These are phyloP conservation scores for Alternaria triticina DNA, from an alignment of 2,329 filamentous ascomycete species.

Conservation along the genomic window DNA sequence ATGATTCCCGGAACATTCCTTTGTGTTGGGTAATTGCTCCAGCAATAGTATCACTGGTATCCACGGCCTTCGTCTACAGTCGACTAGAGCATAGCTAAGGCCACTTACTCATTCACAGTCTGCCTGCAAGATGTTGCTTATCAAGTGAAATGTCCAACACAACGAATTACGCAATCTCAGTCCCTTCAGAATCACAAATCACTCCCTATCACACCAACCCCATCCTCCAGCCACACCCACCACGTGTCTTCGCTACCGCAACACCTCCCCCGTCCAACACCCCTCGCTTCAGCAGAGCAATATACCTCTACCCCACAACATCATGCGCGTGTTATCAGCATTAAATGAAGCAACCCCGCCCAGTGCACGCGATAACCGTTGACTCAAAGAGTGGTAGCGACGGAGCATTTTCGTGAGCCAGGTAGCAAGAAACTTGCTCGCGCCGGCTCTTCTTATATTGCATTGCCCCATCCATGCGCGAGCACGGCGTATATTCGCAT, in stretches of 20 bases:
- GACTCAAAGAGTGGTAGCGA: not conserved
- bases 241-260: conserved; percentile 4
- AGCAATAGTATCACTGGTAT: not conserved
- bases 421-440: not conserved
- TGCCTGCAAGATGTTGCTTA: not conserved
- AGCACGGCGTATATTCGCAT: not conserved
- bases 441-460: not conserved
- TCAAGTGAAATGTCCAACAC: not conserved
- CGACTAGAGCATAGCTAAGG: not conserved
- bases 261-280: not conserved
- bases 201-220: not conserved
- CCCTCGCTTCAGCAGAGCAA: not conserved
- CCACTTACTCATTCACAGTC: not conserved
- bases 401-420: not conserved
- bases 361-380: not conserved
- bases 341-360: not conserved
- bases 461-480: not conserved
- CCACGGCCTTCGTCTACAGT: not conserved
- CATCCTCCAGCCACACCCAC: not conserved
- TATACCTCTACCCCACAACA: not conserved
- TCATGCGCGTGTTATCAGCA: not conserved
- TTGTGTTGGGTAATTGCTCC: too few species aligned
- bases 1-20: not conserved
- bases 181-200: not conserved
- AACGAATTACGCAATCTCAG: not conserved